Evolutionary conservation across 129 eudicot species (phyloP), one percentile per base, ranked within the genome.

Genomic region (Saussurea involucrata): DNA sequence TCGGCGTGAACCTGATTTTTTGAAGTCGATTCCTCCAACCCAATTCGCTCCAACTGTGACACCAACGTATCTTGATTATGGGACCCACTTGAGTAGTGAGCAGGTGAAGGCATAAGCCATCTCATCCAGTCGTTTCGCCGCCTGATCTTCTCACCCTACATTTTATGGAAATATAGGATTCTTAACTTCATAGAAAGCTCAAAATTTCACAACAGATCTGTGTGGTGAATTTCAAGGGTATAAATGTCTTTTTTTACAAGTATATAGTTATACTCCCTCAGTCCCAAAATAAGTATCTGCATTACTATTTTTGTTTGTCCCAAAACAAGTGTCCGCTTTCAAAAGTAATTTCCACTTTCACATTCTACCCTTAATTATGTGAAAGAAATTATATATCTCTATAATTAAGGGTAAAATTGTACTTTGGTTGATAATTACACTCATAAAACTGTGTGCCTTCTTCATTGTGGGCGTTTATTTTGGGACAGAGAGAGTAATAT

Each of bases 51-150:
- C 36, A 85, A 58, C 70, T 71, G 78, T 17, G 78, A 79, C 13
- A 81, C 72, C 76, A 86, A 58, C 28, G 60, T 55, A 73, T 79
- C 90, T 72, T 75, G 72, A 73, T 24, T 58, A 17, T 37, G 17
- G 7, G 85, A 69, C n/a, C 61, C 75, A 66, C 69, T 57, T 0
- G 73, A 68, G 69, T 76, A 21, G 24, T 76, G 85, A 28, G 37
- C 84, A 28, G 83, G 72, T 28, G 87, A 74, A 24, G 90, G 86
- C 83, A 87, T 85, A 24, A 82, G 70, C 89, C 88, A 88, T 63
- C 40, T 85, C 76, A 22, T 74, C 92, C 92, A 88, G 63, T 83
- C 89, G 71, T 83, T 77, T 69, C 88, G 78, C 70, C 83, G 78
- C 78, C 92, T 83, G 5, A 88, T 67, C 77, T 85, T 88, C 53